These are phyloP conservation scores for Fusarium nurragi DNA, from an alignment of 2,329 filamentous ascomycete species.

Conservation along the genomic window DNA sequence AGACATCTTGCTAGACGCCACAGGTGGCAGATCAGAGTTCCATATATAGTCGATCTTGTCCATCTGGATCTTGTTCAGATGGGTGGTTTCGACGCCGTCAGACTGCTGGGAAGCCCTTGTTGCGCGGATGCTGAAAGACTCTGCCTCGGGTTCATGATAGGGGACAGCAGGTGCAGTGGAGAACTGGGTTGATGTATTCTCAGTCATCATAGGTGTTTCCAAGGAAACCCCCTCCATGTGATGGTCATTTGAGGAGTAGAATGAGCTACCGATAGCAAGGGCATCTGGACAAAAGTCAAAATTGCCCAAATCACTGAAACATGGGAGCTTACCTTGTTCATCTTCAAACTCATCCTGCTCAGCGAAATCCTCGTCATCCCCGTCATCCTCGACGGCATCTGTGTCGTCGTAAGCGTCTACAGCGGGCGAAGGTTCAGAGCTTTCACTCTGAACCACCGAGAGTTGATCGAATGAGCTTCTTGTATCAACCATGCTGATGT, in stretches of 20 bases:
- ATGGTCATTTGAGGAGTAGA: neutral
- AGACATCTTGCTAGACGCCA: slow-evolving; percentile 2
- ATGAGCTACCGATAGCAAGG: neutral
- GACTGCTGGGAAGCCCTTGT: neutral
- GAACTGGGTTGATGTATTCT: neutral
- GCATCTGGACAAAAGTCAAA: slow-evolving; percentile 29
- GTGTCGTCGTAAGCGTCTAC: neutral
- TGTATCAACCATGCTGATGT: slow-evolving; percentile 31
- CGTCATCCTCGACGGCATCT: slow-evolving; percentile 10
- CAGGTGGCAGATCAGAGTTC: slow-evolving; percentile 11
- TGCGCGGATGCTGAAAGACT: neutral
- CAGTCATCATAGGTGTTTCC: neutral
- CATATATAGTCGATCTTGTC: neutral
- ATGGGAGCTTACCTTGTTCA: slow-evolving; percentile 19
- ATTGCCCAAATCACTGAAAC: neutral
- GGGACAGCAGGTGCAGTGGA: neutral
- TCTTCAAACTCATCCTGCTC: slow-evolving; percentile 40
- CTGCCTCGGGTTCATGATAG: neutral
- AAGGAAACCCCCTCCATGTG: neutral
- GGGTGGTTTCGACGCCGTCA: neutral
- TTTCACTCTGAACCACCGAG: slow-evolving; percentile 9
- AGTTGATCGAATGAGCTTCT: slow-evolving; percentile 15
- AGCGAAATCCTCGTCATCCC: slow-evolving; percentile 27
- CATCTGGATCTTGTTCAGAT: neutral
- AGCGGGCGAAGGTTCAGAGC: neutral